phyloP scores from a whole-genome alignment of 495 filamentous ascomycete species.

The Tuber indicum region DNA sequence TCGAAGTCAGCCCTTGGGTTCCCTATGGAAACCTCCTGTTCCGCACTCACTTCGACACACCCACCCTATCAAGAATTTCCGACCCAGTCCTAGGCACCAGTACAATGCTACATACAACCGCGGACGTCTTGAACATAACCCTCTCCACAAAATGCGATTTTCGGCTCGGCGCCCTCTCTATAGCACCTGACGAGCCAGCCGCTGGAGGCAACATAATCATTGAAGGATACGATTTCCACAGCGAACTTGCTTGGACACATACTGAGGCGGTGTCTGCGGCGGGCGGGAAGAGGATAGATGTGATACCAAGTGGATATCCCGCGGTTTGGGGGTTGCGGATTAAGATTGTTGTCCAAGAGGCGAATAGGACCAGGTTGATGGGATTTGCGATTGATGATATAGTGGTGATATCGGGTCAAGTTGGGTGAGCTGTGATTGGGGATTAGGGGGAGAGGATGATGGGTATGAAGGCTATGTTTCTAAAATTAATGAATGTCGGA shows the following conservation, averaged over 20 bases:
- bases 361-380: not conserved
- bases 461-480: not conserved
- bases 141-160: slow-evolving; percentile 1
- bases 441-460: not conserved
- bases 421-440: not conserved
- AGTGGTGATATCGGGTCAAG: not conserved
- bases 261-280: not conserved
- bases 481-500: not conserved
- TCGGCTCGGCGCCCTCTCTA: not conserved
- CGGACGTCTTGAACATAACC: not conserved
- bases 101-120: not conserved
- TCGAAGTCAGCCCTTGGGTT: not conserved
- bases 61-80: not conserved
- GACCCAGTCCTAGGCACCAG: not conserved
- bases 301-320: not conserved
- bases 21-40: not conserved
- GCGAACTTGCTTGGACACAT: not conserved
- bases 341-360: not conserved
- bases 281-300: not conserved
- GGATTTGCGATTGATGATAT: not conserved
- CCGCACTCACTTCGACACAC: not conserved
- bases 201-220: not conserved
- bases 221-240: slow-evolving; percentile 1
- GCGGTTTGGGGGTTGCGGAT: not conserved
- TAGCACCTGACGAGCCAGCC: not conserved